These are phyloP conservation scores for Pseudomicrostroma phylloplanum DNA, from an alignment of 1,284 basidiomycete species.

Conservation along the genomic window DNA sequence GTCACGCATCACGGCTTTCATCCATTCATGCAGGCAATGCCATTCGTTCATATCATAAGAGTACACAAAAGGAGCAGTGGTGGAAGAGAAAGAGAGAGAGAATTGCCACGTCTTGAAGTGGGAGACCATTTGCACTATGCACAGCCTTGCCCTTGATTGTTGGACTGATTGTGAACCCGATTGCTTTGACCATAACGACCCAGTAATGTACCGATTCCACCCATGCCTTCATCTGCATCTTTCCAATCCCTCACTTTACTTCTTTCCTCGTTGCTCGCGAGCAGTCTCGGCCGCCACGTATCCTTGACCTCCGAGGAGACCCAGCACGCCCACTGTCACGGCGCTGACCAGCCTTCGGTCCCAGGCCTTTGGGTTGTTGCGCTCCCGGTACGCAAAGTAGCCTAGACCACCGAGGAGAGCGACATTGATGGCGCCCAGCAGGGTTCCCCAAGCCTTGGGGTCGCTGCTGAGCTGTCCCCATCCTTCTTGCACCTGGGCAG, in stretches of 20 bases:
- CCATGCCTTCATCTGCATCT: too few relatives aligned
- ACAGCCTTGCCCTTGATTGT: too few relatives aligned
- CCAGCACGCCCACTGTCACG: conserved; percentile 34
- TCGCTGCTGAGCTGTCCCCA: conserved; percentile 40
- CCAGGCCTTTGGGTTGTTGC: conserved; percentile 33
- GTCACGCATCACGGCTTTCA: too few relatives aligned
- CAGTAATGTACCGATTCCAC: too few relatives aligned
- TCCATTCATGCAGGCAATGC: too few relatives aligned
- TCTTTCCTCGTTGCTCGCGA: conserved; percentile 26
- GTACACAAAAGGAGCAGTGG: too few relatives aligned
- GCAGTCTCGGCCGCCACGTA: conserved; percentile 35
- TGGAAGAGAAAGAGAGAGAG: too few relatives aligned
- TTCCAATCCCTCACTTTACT: conserved; percentile 7
- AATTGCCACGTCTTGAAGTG: too few relatives aligned
- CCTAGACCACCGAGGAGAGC: conserved; percentile 43
- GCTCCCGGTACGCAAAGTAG: conserved; percentile 44
- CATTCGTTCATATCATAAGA: too few relatives aligned
- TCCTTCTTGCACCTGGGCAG: conserved; percentile 1
- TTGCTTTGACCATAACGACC: too few relatives aligned
- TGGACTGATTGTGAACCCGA: too few relatives aligned
- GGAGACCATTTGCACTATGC: too few relatives aligned
- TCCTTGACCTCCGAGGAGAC: conserved; percentile 31
- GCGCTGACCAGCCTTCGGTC: conserved; percentile 40
- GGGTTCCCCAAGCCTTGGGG: conserved; percentile 44
- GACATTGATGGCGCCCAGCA: conserved; percentile 43